Percentiles rank a stretch among this genome's conserved stretches.
Conservation (phyloP, 2,329 filamentous ascomycete species). For the Geosmithia morbida region DNA sequence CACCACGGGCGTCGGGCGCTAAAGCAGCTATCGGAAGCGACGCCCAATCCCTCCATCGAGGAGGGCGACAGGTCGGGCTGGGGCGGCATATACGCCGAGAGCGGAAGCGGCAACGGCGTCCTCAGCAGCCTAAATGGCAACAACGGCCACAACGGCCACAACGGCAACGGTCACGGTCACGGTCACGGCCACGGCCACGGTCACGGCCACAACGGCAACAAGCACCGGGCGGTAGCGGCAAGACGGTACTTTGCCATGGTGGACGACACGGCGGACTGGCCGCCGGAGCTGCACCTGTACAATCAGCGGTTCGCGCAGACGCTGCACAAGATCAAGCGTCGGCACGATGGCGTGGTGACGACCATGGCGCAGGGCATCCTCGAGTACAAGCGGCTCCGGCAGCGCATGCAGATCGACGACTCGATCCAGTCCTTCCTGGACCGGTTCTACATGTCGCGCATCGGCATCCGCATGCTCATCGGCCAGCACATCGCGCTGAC, state of each 20-base stretch:
- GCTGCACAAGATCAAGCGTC: conserved; percentile 83
- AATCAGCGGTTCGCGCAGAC: conserved; percentile 83
- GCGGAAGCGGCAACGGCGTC: conserved; percentile 35
- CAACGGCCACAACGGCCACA: too few relatives aligned
- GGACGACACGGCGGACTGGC: conserved; percentile 82
- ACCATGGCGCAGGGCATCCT: conserved; percentile 96
- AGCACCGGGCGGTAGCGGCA: conserved; percentile 25
- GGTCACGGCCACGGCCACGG: too few relatives aligned
- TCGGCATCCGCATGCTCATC: conserved; percentile 97
- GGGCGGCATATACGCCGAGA: conserved; percentile 24
- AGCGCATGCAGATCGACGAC: conserved; percentile 96
- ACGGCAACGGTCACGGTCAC: conserved; percentile 19
- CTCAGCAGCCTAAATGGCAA: too few relatives aligned
- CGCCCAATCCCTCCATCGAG: conserved; percentile 77
- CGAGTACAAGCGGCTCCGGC: conserved; percentile 91
- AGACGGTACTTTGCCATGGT: conserved; percentile 76
- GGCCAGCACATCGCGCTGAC: conserved; percentile 96
- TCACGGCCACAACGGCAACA: too few relatives aligned
- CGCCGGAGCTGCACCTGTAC: conserved; percentile 85
- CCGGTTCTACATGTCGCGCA: conserved; percentile 98
- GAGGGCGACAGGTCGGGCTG: conserved; percentile 65
- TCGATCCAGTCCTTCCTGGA: conserved; percentile 97
- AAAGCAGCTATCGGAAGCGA: conserved; percentile 61
- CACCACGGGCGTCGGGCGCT: conserved; percentile 40
- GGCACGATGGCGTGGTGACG: conserved; percentile 94